Base-by-base conservation (phyloP, 2,329 filamentous ascomycete species). In the Aspergillus sp. region DNA sequence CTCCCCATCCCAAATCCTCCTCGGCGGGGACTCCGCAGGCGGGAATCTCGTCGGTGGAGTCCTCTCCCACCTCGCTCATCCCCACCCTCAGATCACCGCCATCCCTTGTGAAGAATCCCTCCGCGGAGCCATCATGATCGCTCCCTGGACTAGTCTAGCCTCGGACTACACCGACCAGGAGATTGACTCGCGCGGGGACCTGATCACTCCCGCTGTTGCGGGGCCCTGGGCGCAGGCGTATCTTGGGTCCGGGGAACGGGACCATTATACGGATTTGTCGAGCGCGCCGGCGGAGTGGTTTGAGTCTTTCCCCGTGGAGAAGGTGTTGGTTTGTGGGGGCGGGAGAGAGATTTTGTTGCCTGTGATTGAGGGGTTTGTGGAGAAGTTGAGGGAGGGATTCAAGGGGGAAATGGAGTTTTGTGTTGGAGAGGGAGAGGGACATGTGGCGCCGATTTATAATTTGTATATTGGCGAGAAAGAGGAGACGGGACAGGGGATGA, bases 131-230 rank as follows among this genome's bases (percentile, higher is more conserved):
- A 67, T 87, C 7, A 75, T 87, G 6, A 81, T 89, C 58, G 82
- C 81, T 0, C 86, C 87, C 0, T 89, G 87, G 86, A 76, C 80
- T 1, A 79, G 79, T 1, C 82, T 88, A 62, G 74, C 78, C n/a
- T 76, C 75, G 0, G 71, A 79, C 17, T 79, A 79, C 25, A 70
- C 74, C 0, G 78, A 77, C 2, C 80, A 78, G 49, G 67, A 69
- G 6, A 70, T 73, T 8, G 86, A 87, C 59, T 74, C 75, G 3
- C 74, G 79, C 23, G 83, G 81, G 45, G 85, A 88, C 66, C 72
- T 82, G 55, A 77, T 88, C 47, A 75, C 78, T 12, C 67, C 70
- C 0, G 66, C 68, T 0, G 70, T 78, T 0, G 77, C 80, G 1
- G 66, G 65, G 0, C 74, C 78, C 1, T 88, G 84, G 84, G 72